phyloP scores from a whole-genome alignment of 257 asterid species.

The Scutellaria barbata region DNA sequence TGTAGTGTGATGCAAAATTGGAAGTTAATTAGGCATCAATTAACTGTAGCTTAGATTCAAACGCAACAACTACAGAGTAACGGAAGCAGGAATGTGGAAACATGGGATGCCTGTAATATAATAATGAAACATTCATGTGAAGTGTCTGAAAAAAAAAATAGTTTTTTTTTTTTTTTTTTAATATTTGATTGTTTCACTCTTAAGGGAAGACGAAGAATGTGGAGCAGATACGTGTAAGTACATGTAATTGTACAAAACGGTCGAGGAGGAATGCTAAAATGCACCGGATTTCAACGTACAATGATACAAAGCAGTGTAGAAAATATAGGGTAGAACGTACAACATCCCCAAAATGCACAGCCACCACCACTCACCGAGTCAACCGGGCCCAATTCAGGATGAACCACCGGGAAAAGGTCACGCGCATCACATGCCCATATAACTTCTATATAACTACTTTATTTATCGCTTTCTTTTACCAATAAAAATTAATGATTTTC shows the following conservation, averaged over 20 bases:
- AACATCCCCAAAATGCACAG: conserved; percentile 21
- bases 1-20: conserved; percentile 41
- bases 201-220: conserved; percentile 20
- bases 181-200: neutral
- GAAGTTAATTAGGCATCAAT: conserved; percentile 45
- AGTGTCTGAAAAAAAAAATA: neutral
- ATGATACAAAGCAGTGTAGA: neutral
- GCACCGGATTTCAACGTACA: conserved; percentile 33
- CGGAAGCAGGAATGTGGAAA: conserved; percentile 49
- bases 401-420: conserved; percentile 17
- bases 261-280: conserved; percentile 38
- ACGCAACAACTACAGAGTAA: conserved; percentile 35
- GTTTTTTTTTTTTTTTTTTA: conserved; percentile 28
- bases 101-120: conserved; percentile 49
- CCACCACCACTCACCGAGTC: neutral
- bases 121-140: conserved; percentile 45
- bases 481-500: no score
- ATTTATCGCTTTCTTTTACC: no score
- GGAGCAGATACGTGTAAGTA: conserved; percentile 48
- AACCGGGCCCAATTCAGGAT: neutral
- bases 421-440: conserved; percentile 5
- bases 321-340: conserved; percentile 24
- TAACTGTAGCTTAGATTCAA: conserved; percentile 31
- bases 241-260: conserved; percentile 44
- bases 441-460: neutral